A percentile compares a stretch with the other conserved stretches of the same genome.
Evolutionary conservation across 2,329 filamentous ascomycete species (phyloP).

Genomic region (Albophoma yamanashiensis): DNA sequence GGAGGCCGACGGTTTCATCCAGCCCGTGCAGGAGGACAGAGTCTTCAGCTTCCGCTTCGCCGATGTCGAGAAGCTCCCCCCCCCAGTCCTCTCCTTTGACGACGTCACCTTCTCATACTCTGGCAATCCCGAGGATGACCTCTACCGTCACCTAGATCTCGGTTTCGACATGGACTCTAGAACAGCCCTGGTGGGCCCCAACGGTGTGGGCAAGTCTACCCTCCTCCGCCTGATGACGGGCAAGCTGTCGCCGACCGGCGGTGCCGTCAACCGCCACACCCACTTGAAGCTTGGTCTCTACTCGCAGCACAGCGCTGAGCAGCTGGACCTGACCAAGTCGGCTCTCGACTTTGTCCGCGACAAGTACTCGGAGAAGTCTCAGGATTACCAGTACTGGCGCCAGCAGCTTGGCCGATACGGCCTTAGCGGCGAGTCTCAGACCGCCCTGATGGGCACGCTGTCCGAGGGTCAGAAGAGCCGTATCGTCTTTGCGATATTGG

Average conservation of each 20-base stretch:
- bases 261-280: slow-evolving; percentile 81
- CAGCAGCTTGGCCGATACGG: slow-evolving; percentile 95
- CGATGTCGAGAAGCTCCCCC: slow-evolving; percentile 97
- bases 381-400: slow-evolving; percentile 99
- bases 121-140: slow-evolving; percentile 75
- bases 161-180: slow-evolving; percentile 99
- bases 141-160: slow-evolving; percentile 94
- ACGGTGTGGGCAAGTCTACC: slow-evolving; percentile 98
- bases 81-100: slow-evolving; percentile 92
- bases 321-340: slow-evolving; percentile 96
- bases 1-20: slow-evolving; percentile 98
- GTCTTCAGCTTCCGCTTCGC: slow-evolving; percentile 98
- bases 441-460: slow-evolving; percentile 92
- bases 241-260: slow-evolving; percentile 75
- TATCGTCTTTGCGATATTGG: slow-evolving; percentile 94
- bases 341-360: slow-evolving; percentile 95
- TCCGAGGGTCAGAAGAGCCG: slow-evolving; percentile 97
- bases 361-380: slow-evolving; percentile 79
- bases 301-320: slow-evolving; percentile 96
- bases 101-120: slow-evolving; percentile 98
- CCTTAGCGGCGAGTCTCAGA: slow-evolving; percentile 86
- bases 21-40: slow-evolving; percentile 73
- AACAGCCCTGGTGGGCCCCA: slow-evolving; percentile 92
- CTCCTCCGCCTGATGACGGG: slow-evolving; percentile 94
- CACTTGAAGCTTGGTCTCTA: slow-evolving; percentile 98